phyloP scores from a whole-genome alignment of 352 stramenopile genomes.

The Poterioochromonas sp. region DNA sequence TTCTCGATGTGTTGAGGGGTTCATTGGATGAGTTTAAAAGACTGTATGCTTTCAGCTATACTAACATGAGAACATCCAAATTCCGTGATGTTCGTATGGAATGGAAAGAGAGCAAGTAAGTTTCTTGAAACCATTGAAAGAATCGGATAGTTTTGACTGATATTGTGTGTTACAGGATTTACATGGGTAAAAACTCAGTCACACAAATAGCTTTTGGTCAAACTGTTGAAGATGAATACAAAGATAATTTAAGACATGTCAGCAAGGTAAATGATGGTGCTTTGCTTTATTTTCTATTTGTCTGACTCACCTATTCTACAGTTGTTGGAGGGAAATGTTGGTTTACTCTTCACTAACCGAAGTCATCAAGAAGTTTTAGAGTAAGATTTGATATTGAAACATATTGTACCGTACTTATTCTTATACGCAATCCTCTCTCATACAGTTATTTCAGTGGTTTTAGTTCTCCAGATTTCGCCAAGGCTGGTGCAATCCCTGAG shows the following conservation, averaged over 20 bases:
- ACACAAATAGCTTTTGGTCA: constrained; percentile 90
- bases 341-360: constrained; percentile 87
- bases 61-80: constrained; percentile 96
- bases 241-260: constrained; percentile 81
- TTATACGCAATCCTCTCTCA: constrained; percentile 34
- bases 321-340: constrained; percentile 75
- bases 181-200: constrained; percentile 97
- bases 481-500: constrained; percentile 78
- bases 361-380: constrained; percentile 63
- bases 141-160: too few relatives aligned
- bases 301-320: background rate
- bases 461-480: constrained; percentile 79
- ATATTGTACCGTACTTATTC: background rate
- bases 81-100: constrained; percentile 95
- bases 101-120: constrained; percentile 78
- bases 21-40: constrained; percentile 80
- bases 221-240: constrained; percentile 88
- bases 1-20: constrained; percentile 83
- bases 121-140: background rate
- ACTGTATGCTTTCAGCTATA: constrained; percentile 90
- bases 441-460: constrained; percentile 80
- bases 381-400: constrained; percentile 3
- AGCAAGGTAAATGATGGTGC: constrained; percentile 49
- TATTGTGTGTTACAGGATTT: constrained; percentile 77
- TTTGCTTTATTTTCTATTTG: constrained; percentile 25